Percentiles rank a stretch among this genome's conserved stretches.
Evolutionary conservation across 257 asterid genomes (phyloP).

Genomic region (Fraxinus pennsylvanica): DNA sequence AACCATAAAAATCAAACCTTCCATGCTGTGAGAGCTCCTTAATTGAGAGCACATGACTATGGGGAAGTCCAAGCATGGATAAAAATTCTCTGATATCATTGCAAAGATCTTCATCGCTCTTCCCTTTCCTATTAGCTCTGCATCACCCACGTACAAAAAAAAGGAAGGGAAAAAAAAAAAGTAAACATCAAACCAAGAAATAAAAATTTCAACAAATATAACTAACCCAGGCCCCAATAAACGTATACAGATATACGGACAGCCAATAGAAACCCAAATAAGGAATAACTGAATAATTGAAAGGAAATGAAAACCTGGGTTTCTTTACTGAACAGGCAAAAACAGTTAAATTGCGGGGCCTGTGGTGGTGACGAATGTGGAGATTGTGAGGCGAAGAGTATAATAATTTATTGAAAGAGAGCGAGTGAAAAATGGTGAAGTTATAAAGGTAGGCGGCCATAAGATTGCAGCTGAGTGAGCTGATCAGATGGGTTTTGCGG

Average conservation of each 20-base stretch:
- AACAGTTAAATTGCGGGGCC: conserved; percentile 24
- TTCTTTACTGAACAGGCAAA: conserved; percentile 40
- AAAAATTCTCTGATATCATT: conserved; percentile 65
- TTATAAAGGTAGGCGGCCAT: conserved; percentile 47
- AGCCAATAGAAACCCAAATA: background rate
- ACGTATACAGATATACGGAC: background rate
- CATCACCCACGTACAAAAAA: conserved; percentile 9
- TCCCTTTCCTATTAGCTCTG: conserved; percentile 56
- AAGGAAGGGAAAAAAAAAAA: background rate
- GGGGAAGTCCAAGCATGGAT: conserved; percentile 68
- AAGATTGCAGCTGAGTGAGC: conserved; percentile 13
- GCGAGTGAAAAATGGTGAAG: conserved; percentile 34
- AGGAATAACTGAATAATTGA: background rate
- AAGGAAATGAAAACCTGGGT: conserved; percentile 48
- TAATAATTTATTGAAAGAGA: conserved; percentile 36
- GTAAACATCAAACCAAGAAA: conserved; percentile 4
- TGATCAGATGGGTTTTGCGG: conserved; percentile 32
- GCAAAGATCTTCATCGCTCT: conserved; percentile 70
- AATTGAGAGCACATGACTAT: conserved; percentile 70
- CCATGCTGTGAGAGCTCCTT: conserved; percentile 77
- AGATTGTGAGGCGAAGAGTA: conserved; percentile 29
- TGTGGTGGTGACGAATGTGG: conserved; percentile 25
- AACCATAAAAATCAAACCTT: conserved; percentile 52
- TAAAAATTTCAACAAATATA: background rate
- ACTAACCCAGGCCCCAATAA: conserved; percentile 3